A percentile compares a stretch with the other conserved stretches of the same genome.
Conservation (phyloP, 176 grass and related monocot species). For the Typha latifolia region DNA sequence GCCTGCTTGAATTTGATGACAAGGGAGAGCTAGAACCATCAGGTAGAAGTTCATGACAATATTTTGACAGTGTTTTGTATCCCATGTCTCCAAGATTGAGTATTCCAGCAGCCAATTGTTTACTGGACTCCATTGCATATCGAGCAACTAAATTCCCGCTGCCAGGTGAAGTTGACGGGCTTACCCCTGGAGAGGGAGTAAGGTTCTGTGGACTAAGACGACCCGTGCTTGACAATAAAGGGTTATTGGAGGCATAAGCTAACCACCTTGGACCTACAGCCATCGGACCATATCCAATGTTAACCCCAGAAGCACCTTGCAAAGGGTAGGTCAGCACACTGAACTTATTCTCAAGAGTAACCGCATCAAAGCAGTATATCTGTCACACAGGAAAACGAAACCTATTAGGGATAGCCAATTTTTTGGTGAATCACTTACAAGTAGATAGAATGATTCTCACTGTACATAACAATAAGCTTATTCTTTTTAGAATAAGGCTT, state of each 20-base stretch:
- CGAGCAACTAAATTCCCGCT: constrained; percentile 94
- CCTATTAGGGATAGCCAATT: background rate
- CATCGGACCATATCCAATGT: constrained; percentile 95
- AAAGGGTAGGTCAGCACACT: constrained; percentile 87
- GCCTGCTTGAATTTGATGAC: constrained; percentile 76
- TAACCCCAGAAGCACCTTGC: constrained; percentile 76
- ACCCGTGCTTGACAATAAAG: constrained; percentile 71
- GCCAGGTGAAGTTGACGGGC: constrained; percentile 93
- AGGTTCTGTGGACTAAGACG: constrained; percentile 94
- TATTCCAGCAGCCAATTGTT: constrained; percentile 93
- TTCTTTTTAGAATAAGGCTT: constrained; percentile 16
- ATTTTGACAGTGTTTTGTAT: constrained; percentile 89
- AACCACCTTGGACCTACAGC: constrained; percentile 93
- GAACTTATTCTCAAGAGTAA: constrained; percentile 93
- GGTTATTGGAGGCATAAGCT: constrained; percentile 79
- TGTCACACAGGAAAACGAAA: constrained; percentile 21
- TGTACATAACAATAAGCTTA: no score
- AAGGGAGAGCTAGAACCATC: constrained; percentile 86
- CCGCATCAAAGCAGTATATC: constrained; percentile 99
- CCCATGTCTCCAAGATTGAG: constrained; percentile 96
- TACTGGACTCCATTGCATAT: constrained; percentile 98
- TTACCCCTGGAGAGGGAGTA: constrained; percentile 91
- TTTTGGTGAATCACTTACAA: background rate
- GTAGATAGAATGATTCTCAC: background rate
- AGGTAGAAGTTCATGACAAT: constrained; percentile 86